Evolutionary conservation across 2,329 filamentous ascomycete genomes (phyloP), one percentile per base, ranked within the genome.

Genomic region (Raffaelea deltoideospora): DNA sequence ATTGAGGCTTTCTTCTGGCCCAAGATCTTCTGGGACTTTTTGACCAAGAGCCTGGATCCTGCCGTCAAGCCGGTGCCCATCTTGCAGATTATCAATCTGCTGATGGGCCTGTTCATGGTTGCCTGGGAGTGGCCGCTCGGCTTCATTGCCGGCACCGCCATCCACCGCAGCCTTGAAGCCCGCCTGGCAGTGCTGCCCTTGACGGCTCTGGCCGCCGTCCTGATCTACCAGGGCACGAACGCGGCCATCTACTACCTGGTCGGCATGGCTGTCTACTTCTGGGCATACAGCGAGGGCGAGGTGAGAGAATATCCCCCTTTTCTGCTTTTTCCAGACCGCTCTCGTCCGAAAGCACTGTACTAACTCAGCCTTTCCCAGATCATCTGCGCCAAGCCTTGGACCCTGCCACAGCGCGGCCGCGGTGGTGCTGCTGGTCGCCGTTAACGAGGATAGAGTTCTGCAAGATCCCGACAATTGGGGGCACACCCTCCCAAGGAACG

Each of bases 21-120:
- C 47, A 98, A 98, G 59, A 79, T 98, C 53, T 93, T 98, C 63
- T 98, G 83, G 80, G 90, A 98, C 60, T 94, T 94, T 57, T 61
- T 90, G 46, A 95, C 88, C 42, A 86, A 84, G 52, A 86, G 84
- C 49, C 76, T 98, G 48, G 84, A 98, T 53, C 69, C 65, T 38
- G 82, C 80, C 34, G 84, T 96, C 43, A 86, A 81, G 51, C 88
- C 88, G 1, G 57, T 90, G n/a, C 90, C 90, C 2, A 65, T 86
- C 35, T 67, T 98, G 14, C 90, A 98, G 56, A 82, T 80, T 51
- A 69, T 96, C 61, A 98, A 98, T 52, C 64, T 98, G 19, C 18
- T 95, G 31, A 68, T 93, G 51, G 87, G 84, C 14, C 48, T 96
- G 40, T 54, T 79, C 44, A 78, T 83, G 50, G 59, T 96, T 21